Evolutionary conservation across 495 filamentous ascomycete species (phyloP).

Genomic region (Aspergillus funiculosus): DNA sequence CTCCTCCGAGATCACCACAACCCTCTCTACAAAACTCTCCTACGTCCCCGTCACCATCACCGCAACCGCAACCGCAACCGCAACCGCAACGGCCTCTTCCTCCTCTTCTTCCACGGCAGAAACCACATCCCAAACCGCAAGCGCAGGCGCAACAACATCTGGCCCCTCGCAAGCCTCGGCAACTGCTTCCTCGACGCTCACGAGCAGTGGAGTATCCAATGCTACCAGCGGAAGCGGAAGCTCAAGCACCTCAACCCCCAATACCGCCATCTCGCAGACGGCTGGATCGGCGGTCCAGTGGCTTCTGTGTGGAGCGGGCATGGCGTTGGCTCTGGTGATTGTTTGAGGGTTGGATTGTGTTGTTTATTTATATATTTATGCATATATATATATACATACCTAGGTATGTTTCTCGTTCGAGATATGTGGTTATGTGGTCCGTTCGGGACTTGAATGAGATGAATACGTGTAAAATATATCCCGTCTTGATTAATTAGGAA

Average conservation of each 20-base stretch:
- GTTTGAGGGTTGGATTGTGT: conserved; percentile 22
- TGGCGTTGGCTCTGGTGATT: conserved; percentile 28
- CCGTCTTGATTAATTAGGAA: too few species aligned
- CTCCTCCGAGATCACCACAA: conserved; percentile 15
- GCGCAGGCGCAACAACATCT: conserved; percentile 8
- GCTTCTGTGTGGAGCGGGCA: conserved; percentile 27
- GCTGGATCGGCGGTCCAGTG: conserved; percentile 15
- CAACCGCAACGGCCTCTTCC: conserved; percentile 11
- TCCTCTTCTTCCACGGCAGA: neutral
- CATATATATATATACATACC: too few species aligned
- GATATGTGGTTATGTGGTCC: too few species aligned
- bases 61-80: conserved; percentile 2
- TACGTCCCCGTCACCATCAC: conserved; percentile 30
- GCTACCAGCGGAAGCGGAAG: conserved; percentile 13
- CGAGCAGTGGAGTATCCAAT: neutral
- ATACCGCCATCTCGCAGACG: conserved; percentile 6
- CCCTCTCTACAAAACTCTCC: conserved; percentile 19
- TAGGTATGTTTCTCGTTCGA: too few species aligned
- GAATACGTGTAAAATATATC: too few species aligned
- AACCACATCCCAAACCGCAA: conserved; percentile 11
- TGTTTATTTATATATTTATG: neutral
- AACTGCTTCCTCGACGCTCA: neutral
- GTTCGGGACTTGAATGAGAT: too few species aligned
- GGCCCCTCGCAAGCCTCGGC: conserved; percentile 13
- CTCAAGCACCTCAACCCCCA: conserved; percentile 3